Base-by-base conservation (phyloP, 345 rosid species). In the Populus alba region DNA sequence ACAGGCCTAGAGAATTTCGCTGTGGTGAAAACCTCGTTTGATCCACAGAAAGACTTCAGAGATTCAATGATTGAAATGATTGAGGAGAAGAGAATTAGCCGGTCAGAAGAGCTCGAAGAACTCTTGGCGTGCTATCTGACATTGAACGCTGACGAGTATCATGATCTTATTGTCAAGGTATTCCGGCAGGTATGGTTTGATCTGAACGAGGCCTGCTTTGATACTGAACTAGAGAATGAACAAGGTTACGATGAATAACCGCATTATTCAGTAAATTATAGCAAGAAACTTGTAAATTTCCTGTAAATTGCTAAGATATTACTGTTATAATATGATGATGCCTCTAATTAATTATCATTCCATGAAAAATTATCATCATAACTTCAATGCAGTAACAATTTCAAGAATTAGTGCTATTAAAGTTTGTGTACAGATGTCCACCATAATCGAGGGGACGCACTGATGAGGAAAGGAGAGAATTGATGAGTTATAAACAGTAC, bases 61-160 rank as follows among this genome's bases (percentile, higher is more conserved):
- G 97, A 93, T 45, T 95, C 99, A 9, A 89, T 93, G 99, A 77
- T 82, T 4, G 99, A 93, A 89, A 95, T 95, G 99, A 93, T 92
- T 71, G 74, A 82, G 81, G 97, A 89, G 84, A 88, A 87, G 72
- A 85, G 81, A 77, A 89, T 92, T 81, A 79, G 79, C 75, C 80
- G 59, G 68, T 81, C 97, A 9, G 87, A 88, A 74, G 95, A 92
- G 63, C 93, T 93, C 43, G 95, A 93, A 83, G 94, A 91, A 72
- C 94, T 95, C 81, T 83, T 95, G 80, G 91, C 94, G 47, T 95
- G 97, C 78, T 95, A 95, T 71, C 89, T 95, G 80, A 88, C 88
- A 49, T 82, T 95, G 73, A 93, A 95, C 75, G 83, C 87, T 7
- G 89, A 87, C 69, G 92, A 83, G 82, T 91, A 89, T 68, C 98